Evolutionary conservation across 192 early-diverging fungal species (phyloP).

Genomic region (Mortierella hygrophila): DNA sequence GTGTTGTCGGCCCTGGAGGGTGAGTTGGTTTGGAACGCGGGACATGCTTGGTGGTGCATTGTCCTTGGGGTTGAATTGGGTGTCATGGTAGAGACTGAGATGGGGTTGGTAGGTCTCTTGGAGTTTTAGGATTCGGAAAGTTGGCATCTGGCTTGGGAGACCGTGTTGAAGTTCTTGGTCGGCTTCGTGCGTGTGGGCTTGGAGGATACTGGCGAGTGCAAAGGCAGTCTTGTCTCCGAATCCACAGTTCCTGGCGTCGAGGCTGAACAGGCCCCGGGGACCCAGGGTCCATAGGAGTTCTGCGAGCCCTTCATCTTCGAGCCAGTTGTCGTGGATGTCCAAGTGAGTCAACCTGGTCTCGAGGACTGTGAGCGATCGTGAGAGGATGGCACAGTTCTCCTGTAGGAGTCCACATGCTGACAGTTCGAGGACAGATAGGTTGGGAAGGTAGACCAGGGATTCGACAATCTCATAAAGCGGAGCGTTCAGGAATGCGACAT

Average conservation of each 20-base stretch:
- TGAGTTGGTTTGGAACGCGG: neutral
- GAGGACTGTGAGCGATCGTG: neutral
- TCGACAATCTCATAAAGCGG: constrained; percentile 7
- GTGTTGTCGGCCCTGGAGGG: constrained; percentile 4
- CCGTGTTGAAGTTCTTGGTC: neutral
- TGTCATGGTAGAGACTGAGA: neutral
- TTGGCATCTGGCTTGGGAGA: neutral
- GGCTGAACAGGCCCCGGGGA: neutral
- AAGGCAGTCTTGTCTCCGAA: constrained; percentile 32
- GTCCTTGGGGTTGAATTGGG: neutral
- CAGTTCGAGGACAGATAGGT: constrained; percentile 14
- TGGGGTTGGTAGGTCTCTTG: constrained; percentile 22
- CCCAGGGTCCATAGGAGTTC: constrained; percentile 29
- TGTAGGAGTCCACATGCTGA: constrained; percentile 19
- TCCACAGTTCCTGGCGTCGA: constrained; percentile 28
- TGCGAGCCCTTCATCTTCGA: constrained; percentile 29
- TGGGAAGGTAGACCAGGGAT: constrained; percentile 11
- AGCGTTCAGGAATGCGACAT: neutral
- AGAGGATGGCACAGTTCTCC: constrained; percentile 3
- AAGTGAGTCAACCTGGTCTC: constrained; percentile 28
- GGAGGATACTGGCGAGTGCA: constrained; percentile 20
- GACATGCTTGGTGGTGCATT: neutral
- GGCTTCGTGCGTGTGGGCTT: constrained; percentile 5
- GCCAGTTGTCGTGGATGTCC: constrained; percentile 40
- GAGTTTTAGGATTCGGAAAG: constrained; percentile 19